Conservation (phyloP, 164 flowering plant genomes). For the Aristolochia contorta region DNA sequence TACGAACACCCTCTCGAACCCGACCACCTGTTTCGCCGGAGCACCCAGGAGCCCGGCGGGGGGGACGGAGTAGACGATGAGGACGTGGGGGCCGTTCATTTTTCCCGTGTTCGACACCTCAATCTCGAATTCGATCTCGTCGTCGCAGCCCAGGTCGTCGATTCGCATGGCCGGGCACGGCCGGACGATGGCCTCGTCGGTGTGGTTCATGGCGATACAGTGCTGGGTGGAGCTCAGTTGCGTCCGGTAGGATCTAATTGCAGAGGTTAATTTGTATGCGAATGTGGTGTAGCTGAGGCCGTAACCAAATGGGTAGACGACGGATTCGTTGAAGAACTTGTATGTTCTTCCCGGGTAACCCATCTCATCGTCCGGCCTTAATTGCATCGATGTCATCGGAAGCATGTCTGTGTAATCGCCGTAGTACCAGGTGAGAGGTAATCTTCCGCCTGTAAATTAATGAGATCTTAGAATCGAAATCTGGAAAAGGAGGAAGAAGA, state of each 20-base stretch:
- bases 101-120: not conserved
- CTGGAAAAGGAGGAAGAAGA: not conserved
- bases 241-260: not conserved
- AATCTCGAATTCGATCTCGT: not conserved
- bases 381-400: slow-evolving; percentile 36
- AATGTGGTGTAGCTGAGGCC: slow-evolving; percentile 33
- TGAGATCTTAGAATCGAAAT: slow-evolving; percentile 7
- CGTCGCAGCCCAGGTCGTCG: not conserved
- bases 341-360: slow-evolving; percentile 41
- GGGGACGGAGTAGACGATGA: not conserved
- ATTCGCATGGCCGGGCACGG: slow-evolving; percentile 1
- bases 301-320: slow-evolving; percentile 25
- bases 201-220: not conserved
- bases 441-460: slow-evolving; percentile 42
- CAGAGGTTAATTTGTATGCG: slow-evolving; percentile 4
- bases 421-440: slow-evolving; percentile 76
- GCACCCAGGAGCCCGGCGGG: not conserved
- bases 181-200: not conserved
- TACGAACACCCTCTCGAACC: slow-evolving; percentile 6
- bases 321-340: slow-evolving; percentile 28
- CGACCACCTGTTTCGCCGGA: slow-evolving; percentile 3
- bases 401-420: slow-evolving; percentile 12
- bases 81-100: not conserved
- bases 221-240: slow-evolving; percentile 14
- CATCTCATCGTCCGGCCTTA: slow-evolving; percentile 15